phyloP scores from a whole-genome alignment of 148 eudicot species.

The Rhododendron williamsianum region DNA sequence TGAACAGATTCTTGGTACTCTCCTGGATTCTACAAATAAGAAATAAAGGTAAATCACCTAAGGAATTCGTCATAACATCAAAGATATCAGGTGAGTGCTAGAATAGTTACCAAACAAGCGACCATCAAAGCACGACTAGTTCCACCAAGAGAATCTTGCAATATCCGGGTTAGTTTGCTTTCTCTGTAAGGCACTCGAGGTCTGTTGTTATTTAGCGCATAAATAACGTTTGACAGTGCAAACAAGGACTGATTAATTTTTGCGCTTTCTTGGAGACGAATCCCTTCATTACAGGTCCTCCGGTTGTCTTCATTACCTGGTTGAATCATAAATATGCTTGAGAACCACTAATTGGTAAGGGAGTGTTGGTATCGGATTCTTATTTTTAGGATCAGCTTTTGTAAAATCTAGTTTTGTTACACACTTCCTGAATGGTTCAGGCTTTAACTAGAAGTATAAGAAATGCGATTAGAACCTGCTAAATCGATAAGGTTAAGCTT shows the following conservation, averaged over 20 bases:
- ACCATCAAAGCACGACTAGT: slow-evolving; percentile 83
- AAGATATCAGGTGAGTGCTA: neutral
- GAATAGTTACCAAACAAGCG: slow-evolving; percentile 71
- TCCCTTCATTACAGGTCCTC: slow-evolving; percentile 81
- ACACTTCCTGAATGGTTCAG: neutral
- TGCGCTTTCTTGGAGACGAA: slow-evolving; percentile 84
- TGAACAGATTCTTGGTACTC: slow-evolving; percentile 83
- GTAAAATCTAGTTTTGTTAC: neutral
- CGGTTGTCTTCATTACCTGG: slow-evolving; percentile 91
- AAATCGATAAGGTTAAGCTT: slow-evolving; percentile 90
- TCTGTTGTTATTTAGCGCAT: slow-evolving; percentile 73
- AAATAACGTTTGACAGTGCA: slow-evolving; percentile 81
- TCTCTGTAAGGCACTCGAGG: slow-evolving; percentile 81
- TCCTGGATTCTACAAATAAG: slow-evolving; percentile 61
- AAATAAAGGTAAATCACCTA: slow-evolving; percentile 6
- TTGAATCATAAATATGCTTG: slow-evolving; percentile 8
- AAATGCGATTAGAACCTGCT: slow-evolving; percentile 47
- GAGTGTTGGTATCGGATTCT: neutral
- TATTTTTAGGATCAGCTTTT: neutral
- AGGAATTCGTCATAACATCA: neutral
- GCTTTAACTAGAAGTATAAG: neutral
- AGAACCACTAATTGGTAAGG: neutral
- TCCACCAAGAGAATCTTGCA: slow-evolving; percentile 96
- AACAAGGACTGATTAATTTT: slow-evolving; percentile 91
- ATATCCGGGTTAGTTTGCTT: slow-evolving; percentile 90